Conservation (phyloP, 163 green algal genomes). For the Chloroidium sp. region DNA sequence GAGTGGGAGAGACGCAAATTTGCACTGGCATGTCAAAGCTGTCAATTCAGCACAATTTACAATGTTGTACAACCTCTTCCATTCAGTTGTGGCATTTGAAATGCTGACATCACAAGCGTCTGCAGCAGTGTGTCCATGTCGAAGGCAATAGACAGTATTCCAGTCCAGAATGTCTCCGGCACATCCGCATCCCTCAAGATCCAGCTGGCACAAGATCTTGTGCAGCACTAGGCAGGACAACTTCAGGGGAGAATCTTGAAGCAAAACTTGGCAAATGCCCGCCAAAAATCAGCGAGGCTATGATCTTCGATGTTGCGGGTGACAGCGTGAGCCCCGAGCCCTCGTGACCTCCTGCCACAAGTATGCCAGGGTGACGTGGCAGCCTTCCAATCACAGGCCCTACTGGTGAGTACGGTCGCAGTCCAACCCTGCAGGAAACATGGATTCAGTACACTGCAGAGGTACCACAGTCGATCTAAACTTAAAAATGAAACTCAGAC, state of each 20-base stretch:
- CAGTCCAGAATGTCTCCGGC: too few species aligned
- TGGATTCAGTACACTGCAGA: not conserved
- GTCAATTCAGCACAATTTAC: too few species aligned
- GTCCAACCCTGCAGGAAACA: slow-evolving; percentile 27
- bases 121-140: too few species aligned
- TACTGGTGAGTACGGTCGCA: slow-evolving; percentile 44
- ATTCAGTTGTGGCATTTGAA: too few species aligned
- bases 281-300: not conserved
- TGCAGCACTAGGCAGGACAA: too few species aligned
- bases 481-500: not conserved
- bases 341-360: slow-evolving; percentile 70
- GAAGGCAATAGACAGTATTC: too few species aligned
- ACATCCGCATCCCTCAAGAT: too few species aligned
- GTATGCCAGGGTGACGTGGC: slow-evolving; percentile 33
- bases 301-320: slow-evolving; percentile 52
- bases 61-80: too few species aligned
- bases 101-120: too few species aligned
- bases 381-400: slow-evolving; percentile 49
- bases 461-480: not conserved
- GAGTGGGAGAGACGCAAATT: too few species aligned
- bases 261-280: not conserved
- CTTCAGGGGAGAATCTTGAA: not conserved
- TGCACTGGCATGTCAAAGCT: too few species aligned
- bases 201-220: too few species aligned
- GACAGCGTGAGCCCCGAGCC: slow-evolving; percentile 63